phyloP scores from a whole-genome alignment of 192 early-diverging fungal genomes.

The Lobosporangium transversale region DNA sequence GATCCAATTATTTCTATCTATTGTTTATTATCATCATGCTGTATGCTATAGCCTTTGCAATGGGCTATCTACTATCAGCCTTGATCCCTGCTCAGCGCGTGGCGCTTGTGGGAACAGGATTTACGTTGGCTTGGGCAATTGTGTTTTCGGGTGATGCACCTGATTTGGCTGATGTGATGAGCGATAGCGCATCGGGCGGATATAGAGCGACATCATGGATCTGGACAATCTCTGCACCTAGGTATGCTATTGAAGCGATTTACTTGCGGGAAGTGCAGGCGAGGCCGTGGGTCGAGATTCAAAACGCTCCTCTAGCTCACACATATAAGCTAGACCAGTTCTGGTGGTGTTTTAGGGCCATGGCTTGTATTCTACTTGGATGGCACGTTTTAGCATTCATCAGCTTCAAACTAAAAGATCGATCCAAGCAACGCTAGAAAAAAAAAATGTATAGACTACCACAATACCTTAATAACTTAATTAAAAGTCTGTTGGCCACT shows the following conservation, averaged over 20 bases:
- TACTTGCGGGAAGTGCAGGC: conserved; percentile 64
- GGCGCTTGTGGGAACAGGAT: conserved; percentile 65
- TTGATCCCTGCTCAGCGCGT: conserved; percentile 52
- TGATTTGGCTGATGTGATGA: conserved; percentile 56
- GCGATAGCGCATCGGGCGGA: conserved; percentile 8
- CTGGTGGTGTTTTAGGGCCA: conserved; percentile 51
- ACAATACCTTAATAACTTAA: too few species aligned
- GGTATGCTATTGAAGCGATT: conserved; percentile 70
- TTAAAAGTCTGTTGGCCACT: neutral
- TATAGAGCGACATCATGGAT: conserved; percentile 58
- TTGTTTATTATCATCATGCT: conserved; percentile 59
- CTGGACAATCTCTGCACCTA: conserved; percentile 68
- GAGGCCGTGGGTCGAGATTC: conserved; percentile 50
- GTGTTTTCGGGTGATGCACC: conserved; percentile 67
- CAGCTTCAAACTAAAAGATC: conserved; percentile 59
- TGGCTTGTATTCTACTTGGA: conserved; percentile 56
- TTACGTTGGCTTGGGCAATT: conserved; percentile 70
- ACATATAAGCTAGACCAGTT: conserved; percentile 56
- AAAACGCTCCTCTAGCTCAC: conserved; percentile 28
- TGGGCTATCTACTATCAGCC: conserved; percentile 68
- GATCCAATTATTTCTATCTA: conserved; percentile 35
- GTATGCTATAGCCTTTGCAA: conserved; percentile 65
- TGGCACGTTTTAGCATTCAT: conserved; percentile 67
- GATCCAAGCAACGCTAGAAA: conserved; percentile 22
- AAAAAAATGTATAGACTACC: neutral